Evolutionary conservation across 1,284 basidiomycete genomes (phyloP), one percentile per base, ranked within the genome.

Genomic region (Singerocomus rubriflavus): DNA sequence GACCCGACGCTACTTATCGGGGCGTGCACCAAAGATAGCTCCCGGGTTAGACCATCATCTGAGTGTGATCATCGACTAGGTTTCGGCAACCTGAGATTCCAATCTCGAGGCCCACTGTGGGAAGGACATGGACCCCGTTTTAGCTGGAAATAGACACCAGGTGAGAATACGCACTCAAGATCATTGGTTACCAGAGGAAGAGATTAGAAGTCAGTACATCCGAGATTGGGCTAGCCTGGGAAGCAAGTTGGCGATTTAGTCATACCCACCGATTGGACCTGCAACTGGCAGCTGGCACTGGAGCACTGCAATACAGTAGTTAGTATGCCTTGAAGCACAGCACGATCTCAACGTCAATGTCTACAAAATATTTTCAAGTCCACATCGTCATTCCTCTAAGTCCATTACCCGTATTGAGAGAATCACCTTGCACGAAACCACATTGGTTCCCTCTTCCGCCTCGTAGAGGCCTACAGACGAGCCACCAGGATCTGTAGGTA

Each of bases 71-170:
- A 29, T 32, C 17, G 34, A 32, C 13, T 21, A 26, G 39, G 56
- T 55, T 51, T 58, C 52, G 51, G 35, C 9, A n/a, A 43, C 52
- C 52, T 58, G 54, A 52, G 46, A 56, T 29, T 29, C 29, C 10
- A 57, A 42, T 32, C 29, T 36, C 35, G 34, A n/a, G n/a, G n/a
- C 31, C 21, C 39, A 29, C 29, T 31, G 45, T 30, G 45, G 34
- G 30, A 50, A 49, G 13, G 17, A 32, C 12, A 14, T n/a, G 32
- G 17, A n/a, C 21, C 11, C 27, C 9, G 17, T 11, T 37, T 27
- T 32, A 13, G 13, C 38, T 54, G 44, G n/a, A 38, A 48, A 37
- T 35, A 26, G 25, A 37, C n/a, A 25, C 6, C 35, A 25, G n/a
- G 16, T 5, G 3, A 13, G 14, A 44, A 8, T 16, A 27, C 36